Evolutionary conservation across 192 early-diverging fungal species (phyloP).

Genomic region (Umbelopsis vinacea): DNA sequence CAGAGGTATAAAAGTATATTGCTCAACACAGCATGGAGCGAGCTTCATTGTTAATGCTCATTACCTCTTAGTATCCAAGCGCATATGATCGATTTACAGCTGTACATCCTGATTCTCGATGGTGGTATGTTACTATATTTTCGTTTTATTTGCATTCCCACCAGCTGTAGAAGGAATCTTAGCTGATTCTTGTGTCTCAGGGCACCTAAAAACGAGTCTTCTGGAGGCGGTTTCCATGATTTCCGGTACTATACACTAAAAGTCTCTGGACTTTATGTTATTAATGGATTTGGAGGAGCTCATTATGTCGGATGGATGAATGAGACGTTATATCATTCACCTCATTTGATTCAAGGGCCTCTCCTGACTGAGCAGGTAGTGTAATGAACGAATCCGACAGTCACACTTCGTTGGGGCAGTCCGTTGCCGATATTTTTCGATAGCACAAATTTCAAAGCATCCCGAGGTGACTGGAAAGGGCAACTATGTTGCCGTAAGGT

Average conservation of each 20-base stretch:
- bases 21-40: not conserved
- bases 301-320: conserved; percentile 23
- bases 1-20: not conserved
- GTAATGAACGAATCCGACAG: not conserved
- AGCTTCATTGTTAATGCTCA: not conserved
- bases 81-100: conserved; percentile 11
- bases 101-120: not conserved
- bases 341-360: conserved; percentile 8
- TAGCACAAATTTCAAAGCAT: not conserved
- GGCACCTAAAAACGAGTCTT: not conserved
- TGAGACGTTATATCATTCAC: conserved; percentile 5
- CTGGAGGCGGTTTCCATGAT: conserved; percentile 6
- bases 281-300: conserved; percentile 16
- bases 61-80: not conserved
- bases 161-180: not conserved
- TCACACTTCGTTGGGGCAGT: not conserved
- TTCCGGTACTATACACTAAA: conserved; percentile 5
- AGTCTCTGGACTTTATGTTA: conserved; percentile 4
- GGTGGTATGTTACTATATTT: not conserved
- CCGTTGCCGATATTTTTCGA: no score
- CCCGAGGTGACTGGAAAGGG: no score
- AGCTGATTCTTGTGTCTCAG: not conserved
- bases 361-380: not conserved
- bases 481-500: no score
- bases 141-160: not conserved